Evolutionary conservation across 768 basidiomycete genomes (phyloP).

Genomic region (Russula olivacea): DNA sequence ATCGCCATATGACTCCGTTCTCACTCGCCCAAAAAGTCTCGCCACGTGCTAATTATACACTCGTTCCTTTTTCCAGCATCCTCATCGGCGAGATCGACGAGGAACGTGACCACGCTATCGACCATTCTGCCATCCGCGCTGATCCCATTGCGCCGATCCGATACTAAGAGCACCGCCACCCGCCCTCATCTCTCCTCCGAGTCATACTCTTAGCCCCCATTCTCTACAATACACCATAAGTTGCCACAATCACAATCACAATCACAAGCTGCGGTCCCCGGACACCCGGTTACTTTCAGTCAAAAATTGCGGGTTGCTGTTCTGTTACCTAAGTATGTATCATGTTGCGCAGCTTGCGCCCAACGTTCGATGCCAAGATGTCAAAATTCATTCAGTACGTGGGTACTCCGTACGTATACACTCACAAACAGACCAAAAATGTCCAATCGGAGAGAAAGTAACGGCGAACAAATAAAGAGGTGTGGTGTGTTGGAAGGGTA

Average conservation of each 20-base stretch:
- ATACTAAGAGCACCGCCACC: constrained; percentile 40
- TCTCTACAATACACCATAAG: neutral
- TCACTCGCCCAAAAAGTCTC: neutral
- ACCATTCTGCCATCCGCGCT: constrained; percentile 74
- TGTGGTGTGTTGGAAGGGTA: neutral
- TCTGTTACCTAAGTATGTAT: no score
- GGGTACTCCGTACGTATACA: neutral
- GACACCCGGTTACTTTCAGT: neutral
- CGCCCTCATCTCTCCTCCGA: neutral
- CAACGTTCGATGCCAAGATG: neutral
- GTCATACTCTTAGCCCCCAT: neutral
- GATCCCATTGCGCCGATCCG: constrained; percentile 82
- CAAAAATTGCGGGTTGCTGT: neutral
- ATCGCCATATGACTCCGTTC: no score
- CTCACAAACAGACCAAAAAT: neutral
- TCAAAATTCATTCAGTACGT: neutral
- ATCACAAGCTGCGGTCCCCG: neutral
- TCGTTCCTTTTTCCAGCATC: constrained; percentile 38
- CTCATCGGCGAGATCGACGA: constrained; percentile 86
- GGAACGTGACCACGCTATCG: constrained; percentile 65
- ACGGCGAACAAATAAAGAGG: neutral
- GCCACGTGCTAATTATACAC: neutral
- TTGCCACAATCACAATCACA: no score
- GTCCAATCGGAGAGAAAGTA: neutral
- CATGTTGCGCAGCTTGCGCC: neutral